A percentile compares a stretch with the other conserved stretches of the same genome.
Evolutionary conservation across 495 filamentous ascomycete genomes (phyloP).

Genomic region (Glonium stellatum): DNA sequence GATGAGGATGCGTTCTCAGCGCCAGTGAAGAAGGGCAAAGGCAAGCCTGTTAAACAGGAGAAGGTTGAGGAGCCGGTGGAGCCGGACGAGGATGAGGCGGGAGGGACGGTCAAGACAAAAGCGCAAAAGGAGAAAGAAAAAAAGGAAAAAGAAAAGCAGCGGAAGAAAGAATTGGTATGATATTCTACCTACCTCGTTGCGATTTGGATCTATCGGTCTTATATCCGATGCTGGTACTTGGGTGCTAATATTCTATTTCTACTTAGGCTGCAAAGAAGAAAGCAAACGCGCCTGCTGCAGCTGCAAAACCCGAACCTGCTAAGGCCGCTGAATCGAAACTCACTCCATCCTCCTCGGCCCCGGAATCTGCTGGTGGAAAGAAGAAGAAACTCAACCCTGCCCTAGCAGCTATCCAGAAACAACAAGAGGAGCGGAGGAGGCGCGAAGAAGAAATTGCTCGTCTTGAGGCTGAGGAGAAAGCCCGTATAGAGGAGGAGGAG

Average conservation of each 20-base stretch:
- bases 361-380: conserved; percentile 53
- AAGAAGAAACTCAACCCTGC: conserved; percentile 87
- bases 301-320: conserved; percentile 32
- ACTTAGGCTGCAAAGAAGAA: conserved; percentile 64
- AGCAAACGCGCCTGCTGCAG: conserved; percentile 42
- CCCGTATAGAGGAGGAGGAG: conserved; percentile 62
- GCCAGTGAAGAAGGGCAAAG: conserved; percentile 55
- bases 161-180: conserved; percentile 75
- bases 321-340: conserved; percentile 42
- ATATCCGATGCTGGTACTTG: neutral
- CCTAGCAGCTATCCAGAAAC: conserved; percentile 76
- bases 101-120: conserved; percentile 75
- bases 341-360: conserved; percentile 17
- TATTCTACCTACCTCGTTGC: neutral
- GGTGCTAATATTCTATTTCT: conserved; percentile 6
- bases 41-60: conserved; percentile 41
- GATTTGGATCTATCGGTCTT: neutral
- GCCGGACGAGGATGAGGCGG: conserved; percentile 52
- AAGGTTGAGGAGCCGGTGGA: conserved; percentile 38
- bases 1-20: conserved; percentile 67
- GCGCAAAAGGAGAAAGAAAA: conserved; percentile 95
- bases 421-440: conserved; percentile 74
- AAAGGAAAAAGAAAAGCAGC: conserved; percentile 86
- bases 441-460: conserved; percentile 71
- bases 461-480: conserved; percentile 63